Evolutionary conservation across 805 yeast genomes (phyloP), one percentile per base, ranked within the genome.

Genomic region (Sungouiozyma ichnusensis): DNA sequence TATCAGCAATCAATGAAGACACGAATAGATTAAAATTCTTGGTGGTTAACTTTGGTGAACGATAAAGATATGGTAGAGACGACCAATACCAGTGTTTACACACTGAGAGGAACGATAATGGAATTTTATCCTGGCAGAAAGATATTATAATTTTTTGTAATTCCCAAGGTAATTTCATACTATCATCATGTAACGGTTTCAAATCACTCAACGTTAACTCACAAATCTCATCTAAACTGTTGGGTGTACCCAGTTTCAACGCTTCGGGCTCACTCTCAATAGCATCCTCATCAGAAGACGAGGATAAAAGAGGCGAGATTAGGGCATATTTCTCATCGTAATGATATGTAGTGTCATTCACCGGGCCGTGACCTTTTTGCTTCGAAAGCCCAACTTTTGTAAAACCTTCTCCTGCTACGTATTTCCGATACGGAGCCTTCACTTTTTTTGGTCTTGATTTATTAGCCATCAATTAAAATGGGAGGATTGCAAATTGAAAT

Each of bases 371-470:
- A n/a, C n/a, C n/a, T n/a, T n/a, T 14, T 16, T 45, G 40, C 33
- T 40, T 46, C 6, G 50, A 44, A 4, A 47, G 35, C 13, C 38
- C 17, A 4, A 47, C 50, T 33, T 36, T 40, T 4, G 38, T 31
- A 41, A 37, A 74, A 43, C 60, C 66, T 42, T 57, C 56, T 7
- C 68, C 69, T 8, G 73, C 76, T 7, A 74, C 86, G 59, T 85
- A 85, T 60, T 80, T 74, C 61, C 78, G 72, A 64, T 84, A 87
- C 4, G 88, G 87, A 43, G 87, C 86, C 48, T 80, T 78, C 37
- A 73, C 68, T 69, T 87, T 82, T 69, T 81, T 82, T 9, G 95
- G 87, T 59, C 97, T 73, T 55, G 88, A 66, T 62, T 86, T 87
- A 64, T 87, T 87, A 29, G 87, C 96, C 80, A 87, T 87, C 29